Evolutionary conservation across 768 basidiomycete genomes (phyloP).

Genomic region (Amanita pallidorosea): DNA sequence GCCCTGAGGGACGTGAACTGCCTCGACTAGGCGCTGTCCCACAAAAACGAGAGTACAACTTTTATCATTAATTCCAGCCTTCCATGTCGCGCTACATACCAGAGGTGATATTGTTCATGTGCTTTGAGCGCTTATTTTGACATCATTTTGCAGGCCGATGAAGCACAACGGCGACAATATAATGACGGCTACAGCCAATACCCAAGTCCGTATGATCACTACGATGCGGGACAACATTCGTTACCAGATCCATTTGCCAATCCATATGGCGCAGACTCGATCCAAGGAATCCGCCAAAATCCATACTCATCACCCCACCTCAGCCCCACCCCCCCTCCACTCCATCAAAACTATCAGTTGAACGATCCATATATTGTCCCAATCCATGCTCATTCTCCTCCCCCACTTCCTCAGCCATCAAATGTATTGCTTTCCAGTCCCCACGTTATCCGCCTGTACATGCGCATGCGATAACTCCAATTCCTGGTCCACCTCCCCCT

Average conservation of each 20-base stretch:
- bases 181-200: slow-evolving; percentile 59
- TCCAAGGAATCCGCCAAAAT: slow-evolving; percentile 15
- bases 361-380: background rate
- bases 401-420: slow-evolving; percentile 9
- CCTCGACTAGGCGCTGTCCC: background rate
- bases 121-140: background rate
- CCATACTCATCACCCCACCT: slow-evolving; percentile 17
- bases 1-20: background rate
- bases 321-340: slow-evolving; percentile 14
- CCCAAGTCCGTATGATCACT: slow-evolving; percentile 31
- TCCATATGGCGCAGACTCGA: slow-evolving; percentile 26
- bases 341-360: background rate
- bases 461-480: slow-evolving; percentile 4
- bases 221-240: slow-evolving; percentile 14
- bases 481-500: slow-evolving; percentile 8
- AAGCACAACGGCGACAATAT: slow-evolving; percentile 51
- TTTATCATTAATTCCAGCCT: background rate
- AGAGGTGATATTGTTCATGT: background rate
- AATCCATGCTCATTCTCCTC: slow-evolving; percentile 8
- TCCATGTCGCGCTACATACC: slow-evolving; percentile 3
- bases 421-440: no score
- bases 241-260: slow-evolving; percentile 21
- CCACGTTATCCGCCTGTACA: background rate
- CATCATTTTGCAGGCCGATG: slow-evolving; percentile 38
- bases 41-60: background rate